Base-by-base conservation (phyloP, 805 yeast species). In the Candida sanyiensis region DNA sequence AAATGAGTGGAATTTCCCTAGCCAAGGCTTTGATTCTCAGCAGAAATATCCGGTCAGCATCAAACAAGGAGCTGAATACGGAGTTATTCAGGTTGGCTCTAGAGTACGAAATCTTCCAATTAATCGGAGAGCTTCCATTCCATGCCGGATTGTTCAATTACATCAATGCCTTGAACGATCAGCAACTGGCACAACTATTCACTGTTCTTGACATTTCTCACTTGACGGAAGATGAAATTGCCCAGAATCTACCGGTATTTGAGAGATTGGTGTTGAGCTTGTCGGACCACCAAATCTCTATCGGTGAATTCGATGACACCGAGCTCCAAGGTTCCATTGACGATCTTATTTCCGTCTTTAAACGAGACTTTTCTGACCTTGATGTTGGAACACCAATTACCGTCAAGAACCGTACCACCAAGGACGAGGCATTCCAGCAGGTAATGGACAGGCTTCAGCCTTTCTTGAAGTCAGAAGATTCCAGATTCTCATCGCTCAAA, bases 61-160 rank as follows among this genome's bases (percentile, higher is more conserved):
- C 21, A 12, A 32, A 39, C 27, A 9, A 12, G 13, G 18, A 19
- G 5, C 10, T 39, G 19, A 29, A n/a, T 13, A 8, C 30, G 18
- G 32, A 39, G 17, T 17, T 39, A 9, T 35, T 39, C 25, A 35
- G 27, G 31, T 17, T 39, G 2, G 36, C 37, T 11, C 21, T 39
- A 3, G 33, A 35, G 9, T 17, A 25, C 12, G 43, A 35, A 10
- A 21, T 28, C 16, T 35, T 18, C 23, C 30, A 35, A 18, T 15
- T 39, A 22, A 18, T 35, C n/a, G 33, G 24, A 6, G 15, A 22
- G 6, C 8, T 39, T 7, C 20, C 25, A 15, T 13, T 25, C 9
- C 25, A 24, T 15, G n/a, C 28, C 17, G 33, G 19, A 0, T 17
- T 34, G 18, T 33, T 33, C 3, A 7, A 29, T 4, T 7, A 12